Percentiles rank a stretch among this genome's conserved stretches.
These are phyloP conservation scores for Monosporascus sp. DNA, from an alignment of 2,329 filamentous ascomycete species.

Conservation along the genomic window DNA sequence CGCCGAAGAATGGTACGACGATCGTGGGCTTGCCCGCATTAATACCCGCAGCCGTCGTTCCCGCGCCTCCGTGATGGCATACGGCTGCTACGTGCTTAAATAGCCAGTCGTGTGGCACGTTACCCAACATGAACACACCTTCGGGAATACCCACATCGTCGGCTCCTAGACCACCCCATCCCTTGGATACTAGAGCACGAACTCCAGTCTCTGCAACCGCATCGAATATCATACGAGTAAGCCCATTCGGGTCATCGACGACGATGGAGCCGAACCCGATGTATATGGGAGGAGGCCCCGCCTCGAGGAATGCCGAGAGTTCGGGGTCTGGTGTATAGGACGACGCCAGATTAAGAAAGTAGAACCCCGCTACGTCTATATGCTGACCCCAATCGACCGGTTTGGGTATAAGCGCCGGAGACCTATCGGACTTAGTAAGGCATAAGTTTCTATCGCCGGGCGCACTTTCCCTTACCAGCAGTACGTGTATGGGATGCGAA, in stretches of 20 bases:
- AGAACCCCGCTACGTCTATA: conserved; percentile 50
- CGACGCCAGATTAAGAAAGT: conserved; percentile 42
- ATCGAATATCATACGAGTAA: conserved; percentile 42
- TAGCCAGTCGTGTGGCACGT: conserved; percentile 84
- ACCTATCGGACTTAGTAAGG: conserved; percentile 17
- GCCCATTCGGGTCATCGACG: conserved; percentile 40
- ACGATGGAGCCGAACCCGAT: conserved; percentile 56
- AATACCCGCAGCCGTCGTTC: conserved; percentile 84
- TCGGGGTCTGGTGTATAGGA: conserved; percentile 25
- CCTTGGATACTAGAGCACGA: conserved; percentile 79
- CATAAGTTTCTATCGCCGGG: background rate
- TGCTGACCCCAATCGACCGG: conserved; percentile 50
- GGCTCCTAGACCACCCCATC: conserved; percentile 78
- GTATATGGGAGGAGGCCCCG: conserved; percentile 46
- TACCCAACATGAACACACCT: conserved; percentile 77
- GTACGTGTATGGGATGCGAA: conserved; percentile 82
- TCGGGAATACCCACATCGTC: conserved; percentile 49
- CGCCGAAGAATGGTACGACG: conserved; percentile 81
- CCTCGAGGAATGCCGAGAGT: conserved; percentile 36
- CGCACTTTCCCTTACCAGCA: conserved; percentile 57
- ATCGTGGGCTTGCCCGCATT: conserved; percentile 74
- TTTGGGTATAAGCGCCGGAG: conserved; percentile 43
- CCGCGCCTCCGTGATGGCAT: conserved; percentile 83
- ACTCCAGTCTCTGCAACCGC: conserved; percentile 45
- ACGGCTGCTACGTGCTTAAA: conserved; percentile 78